Base-by-base conservation (phyloP, 345 rosid genomes). In the Gossypium arboreum region DNA sequence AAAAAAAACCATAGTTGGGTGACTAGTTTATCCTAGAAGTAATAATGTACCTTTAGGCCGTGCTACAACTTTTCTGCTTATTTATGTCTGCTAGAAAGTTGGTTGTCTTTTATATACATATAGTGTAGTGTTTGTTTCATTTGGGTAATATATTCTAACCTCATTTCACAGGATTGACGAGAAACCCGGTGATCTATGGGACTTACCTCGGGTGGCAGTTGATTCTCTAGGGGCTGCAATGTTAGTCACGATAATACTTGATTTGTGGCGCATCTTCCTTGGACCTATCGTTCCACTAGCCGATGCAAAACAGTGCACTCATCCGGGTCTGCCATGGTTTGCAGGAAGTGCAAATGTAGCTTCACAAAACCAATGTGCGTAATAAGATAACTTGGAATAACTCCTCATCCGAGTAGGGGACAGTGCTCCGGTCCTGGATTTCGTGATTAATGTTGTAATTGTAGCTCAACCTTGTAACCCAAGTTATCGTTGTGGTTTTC, bases 171-270 rank as follows among this genome's bases (percentile, higher is more conserved):
- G 98, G 88, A 89, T 95, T 62, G 97, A 93, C 54, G 99, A 95
- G 94, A 89, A 91, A 83, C 87, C 92, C 22, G 90, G 91, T 44
- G 88, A 86, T 56, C 75, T 76, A 25, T 95, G 99, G 97, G 93
- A 90, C 80, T 82, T 95, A 29, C 82, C 91, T 1, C 89, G 97
- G 74, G 94, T 95, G 66, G 94, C 93, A 63, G 81, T 93, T 48
- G 99, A 95, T 86, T 90, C 99, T 47, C 81, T 93, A 25, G 99
- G 97, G 12, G 98, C 99, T 58, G 97, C 98, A 54, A 95, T 95
- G 98, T 78, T 95, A 75, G 98, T 95, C 70, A 95, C 98, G 0
- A 95, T 95, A 77, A 89, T 93, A 81, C 98, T 95, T 22, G 97
- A 95, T 79, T 77, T 93, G 72, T 93, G 99, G 99, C 93, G 97